phyloP scores from a whole-genome alignment of 306 rosid species.

The peach (Prunus persica) region DNA sequence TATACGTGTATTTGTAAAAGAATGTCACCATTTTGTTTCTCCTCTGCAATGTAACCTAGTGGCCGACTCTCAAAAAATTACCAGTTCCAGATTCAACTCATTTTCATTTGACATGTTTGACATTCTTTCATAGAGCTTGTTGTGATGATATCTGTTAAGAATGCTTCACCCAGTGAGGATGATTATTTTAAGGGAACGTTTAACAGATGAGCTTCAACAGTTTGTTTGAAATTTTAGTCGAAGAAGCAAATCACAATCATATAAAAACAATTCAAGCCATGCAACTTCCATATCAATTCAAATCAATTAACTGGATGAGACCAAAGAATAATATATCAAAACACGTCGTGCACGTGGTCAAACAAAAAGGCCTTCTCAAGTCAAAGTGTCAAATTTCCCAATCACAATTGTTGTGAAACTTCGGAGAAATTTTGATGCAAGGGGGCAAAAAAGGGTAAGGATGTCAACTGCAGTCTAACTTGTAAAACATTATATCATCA shows the following conservation, averaged over 20 bases:
- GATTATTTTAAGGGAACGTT: neutral
- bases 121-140: too few relatives aligned
- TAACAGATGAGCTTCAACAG: neutral
- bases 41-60: neutral
- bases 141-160: too few relatives aligned
- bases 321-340: neutral
- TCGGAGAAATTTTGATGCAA: neutral
- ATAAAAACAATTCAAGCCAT: neutral
- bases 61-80: neutral
- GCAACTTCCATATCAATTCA: neutral
- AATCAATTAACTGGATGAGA: neutral
- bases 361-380: neutral
- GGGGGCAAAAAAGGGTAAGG: neutral
- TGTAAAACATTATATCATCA: neutral
- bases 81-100: too few relatives aligned
- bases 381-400: neutral
- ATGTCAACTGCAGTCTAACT: neutral
- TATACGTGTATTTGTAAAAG: conserved; percentile 3
- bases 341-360: neutral
- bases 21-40: conserved; percentile 7
- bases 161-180: too few relatives aligned
- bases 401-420: neutral
- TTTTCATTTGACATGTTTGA: too few relatives aligned
- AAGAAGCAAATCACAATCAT: neutral
- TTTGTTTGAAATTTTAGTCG: neutral